phyloP scores from a whole-genome alignment of 768 basidiomycete genomes.

The Suillus weaverae region DNA sequence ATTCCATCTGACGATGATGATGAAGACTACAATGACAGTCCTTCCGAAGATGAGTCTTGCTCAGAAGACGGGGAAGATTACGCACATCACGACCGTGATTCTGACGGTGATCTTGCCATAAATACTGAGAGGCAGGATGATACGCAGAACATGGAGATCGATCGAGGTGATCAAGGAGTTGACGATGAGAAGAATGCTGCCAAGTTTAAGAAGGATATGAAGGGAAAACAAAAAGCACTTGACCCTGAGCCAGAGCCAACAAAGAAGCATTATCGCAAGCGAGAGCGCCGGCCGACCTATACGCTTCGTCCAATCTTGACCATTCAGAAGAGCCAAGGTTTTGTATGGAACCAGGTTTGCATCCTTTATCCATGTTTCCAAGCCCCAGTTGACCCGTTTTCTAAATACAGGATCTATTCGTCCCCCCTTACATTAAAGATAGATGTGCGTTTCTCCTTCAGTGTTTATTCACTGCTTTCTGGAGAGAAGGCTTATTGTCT shows the following conservation, averaged over 20 bases:
- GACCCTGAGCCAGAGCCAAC: slow-evolving; percentile 60
- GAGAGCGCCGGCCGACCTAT: slow-evolving; percentile 57
- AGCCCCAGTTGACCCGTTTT: neutral
- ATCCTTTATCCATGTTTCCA: neutral
- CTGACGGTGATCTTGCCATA: slow-evolving; percentile 33
- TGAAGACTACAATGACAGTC: slow-evolving; percentile 56
- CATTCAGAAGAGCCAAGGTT: slow-evolving; percentile 84
- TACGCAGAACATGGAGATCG: slow-evolving; percentile 60
- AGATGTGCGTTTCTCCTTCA: slow-evolving; percentile 62
- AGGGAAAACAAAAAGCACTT: slow-evolving; percentile 80
- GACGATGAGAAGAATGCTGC: slow-evolving; percentile 36
- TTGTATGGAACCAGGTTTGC: slow-evolving; percentile 88
- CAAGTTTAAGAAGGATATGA: slow-evolving; percentile 57
- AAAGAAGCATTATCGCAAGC: slow-evolving; percentile 49
- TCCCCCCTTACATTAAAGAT: slow-evolving; percentile 88
- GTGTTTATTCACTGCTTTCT: slow-evolving; percentile 19
- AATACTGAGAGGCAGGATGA: slow-evolving; percentile 38
- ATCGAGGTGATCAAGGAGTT: slow-evolving; percentile 34
- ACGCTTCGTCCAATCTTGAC: slow-evolving; percentile 81
- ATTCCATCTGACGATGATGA: slow-evolving; percentile 70
- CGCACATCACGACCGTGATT: slow-evolving; percentile 26
- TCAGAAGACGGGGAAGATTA: slow-evolving; percentile 79
- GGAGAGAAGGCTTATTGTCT: slow-evolving; percentile 10
- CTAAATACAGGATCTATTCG: slow-evolving; percentile 70
- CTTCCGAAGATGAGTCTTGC: slow-evolving; percentile 56